A percentile compares a stretch with the other conserved stretches of the same genome.
Conservation (phyloP, 2,329 filamentous ascomycete species). For the Fusarium scirpi region DNA sequence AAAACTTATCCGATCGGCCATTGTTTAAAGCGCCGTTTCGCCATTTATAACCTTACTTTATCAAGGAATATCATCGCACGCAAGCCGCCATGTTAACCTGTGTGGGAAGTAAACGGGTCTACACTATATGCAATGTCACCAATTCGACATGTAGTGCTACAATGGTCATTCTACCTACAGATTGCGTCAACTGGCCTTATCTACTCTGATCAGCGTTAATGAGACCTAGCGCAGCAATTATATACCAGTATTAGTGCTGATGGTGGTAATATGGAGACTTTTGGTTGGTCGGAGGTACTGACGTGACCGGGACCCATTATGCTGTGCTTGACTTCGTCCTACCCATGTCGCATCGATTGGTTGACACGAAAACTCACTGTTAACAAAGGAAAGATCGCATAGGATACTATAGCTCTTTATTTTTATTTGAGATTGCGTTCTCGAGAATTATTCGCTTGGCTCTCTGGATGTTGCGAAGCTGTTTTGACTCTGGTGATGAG, state of each 20-base stretch:
- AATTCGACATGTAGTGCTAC: background rate
- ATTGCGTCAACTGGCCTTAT: conserved; percentile 27
- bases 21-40: rapidly evolving
- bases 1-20: background rate
- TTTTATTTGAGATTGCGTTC: too few species aligned
- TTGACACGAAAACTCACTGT: too few species aligned
- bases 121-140: background rate
- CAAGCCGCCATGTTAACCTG: background rate
- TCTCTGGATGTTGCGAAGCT: too few species aligned
- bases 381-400: too few species aligned
- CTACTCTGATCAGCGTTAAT: background rate
- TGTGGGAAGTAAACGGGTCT: background rate
- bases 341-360: background rate
- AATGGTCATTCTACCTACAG: conserved; percentile 14
- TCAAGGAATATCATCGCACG: background rate
- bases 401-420: too few species aligned
- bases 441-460: too few species aligned
- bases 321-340: conserved; percentile 18
- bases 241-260: background rate
- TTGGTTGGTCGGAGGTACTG: background rate
- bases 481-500: too few species aligned
- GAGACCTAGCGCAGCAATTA: background rate
- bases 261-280: background rate
- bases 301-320: conserved; percentile 36
- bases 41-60: background rate